These are phyloP conservation scores for Salix udensis DNA, from an alignment of 345 rosid genomes.

Conservation along the genomic window DNA sequence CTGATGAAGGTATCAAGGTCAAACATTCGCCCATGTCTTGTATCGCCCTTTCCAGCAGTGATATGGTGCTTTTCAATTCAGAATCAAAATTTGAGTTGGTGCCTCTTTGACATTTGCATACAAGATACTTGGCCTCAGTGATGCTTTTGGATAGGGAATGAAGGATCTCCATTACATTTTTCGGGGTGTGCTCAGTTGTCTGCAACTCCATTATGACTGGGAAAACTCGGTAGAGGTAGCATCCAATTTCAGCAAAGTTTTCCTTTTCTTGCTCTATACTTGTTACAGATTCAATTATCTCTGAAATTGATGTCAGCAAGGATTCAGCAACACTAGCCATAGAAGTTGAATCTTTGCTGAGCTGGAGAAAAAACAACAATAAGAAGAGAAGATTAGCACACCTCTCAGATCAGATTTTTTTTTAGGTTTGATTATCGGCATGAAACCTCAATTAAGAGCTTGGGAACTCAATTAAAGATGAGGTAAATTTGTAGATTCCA, in stretches of 20 bases:
- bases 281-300: constrained; percentile 39
- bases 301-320: constrained; percentile 51
- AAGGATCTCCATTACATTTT: constrained; percentile 42
- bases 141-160: constrained; percentile 47
- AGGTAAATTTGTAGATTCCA: background rate
- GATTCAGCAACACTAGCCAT: constrained; percentile 31
- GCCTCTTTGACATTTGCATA: constrained; percentile 25
- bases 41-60: constrained; percentile 42
- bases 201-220: constrained; percentile 67
- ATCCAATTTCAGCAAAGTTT: constrained; percentile 44
- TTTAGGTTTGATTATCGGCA: background rate
- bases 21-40: constrained; percentile 56
- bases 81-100: constrained; percentile 28
- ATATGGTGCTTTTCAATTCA: constrained; percentile 37
- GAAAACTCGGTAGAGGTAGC: constrained; percentile 65
- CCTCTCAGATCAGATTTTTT: background rate
- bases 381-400: background rate
- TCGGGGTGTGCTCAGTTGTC: constrained; percentile 32
- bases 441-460: background rate
- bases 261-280: constrained; percentile 39
- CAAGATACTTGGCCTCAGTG: constrained; percentile 44
- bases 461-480: background rate
- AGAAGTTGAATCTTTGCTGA: constrained; percentile 26
- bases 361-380: constrained; percentile 28
- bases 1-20: constrained; percentile 57